These are phyloP conservation scores for Amphibolis antarctica DNA, from an alignment of 106 monocot species.

Conservation along the genomic window DNA sequence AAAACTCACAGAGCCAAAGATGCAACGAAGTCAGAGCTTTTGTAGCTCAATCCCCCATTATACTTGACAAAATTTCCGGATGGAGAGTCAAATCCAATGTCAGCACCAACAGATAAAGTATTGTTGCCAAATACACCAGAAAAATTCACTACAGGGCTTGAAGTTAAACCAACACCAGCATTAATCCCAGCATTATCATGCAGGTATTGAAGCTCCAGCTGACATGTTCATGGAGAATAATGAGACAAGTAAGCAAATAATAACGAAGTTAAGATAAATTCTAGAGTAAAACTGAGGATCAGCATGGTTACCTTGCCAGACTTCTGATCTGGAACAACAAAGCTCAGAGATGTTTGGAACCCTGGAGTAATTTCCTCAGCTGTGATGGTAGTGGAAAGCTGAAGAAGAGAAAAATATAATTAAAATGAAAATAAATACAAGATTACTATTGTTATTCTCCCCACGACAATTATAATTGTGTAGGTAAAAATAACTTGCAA, in stretches of 20 bases:
- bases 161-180: conserved; percentile 33
- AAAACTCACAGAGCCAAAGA: conserved; percentile 59
- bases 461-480: too few species aligned
- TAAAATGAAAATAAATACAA: too few species aligned
- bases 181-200: conserved; percentile 31
- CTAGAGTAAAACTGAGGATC: background rate
- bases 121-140: conserved; percentile 37
- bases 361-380: too few species aligned
- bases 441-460: too few species aligned
- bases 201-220: conserved; percentile 38
- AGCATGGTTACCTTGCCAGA: conserved; percentile 67
- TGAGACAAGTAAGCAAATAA: background rate
- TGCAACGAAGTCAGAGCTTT: conserved; percentile 53
- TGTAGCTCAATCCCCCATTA: conserved; percentile 61
- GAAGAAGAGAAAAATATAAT: background rate
- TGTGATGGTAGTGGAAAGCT: too few species aligned
- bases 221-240: background rate
- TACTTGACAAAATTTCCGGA: conserved; percentile 79
- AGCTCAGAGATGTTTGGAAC: conserved; percentile 26
- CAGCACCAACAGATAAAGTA: conserved; percentile 43
- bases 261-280: background rate
- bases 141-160: conserved; percentile 37
- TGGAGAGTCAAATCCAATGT: conserved; percentile 66
- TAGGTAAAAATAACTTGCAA: too few species aligned
- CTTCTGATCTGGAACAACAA: conserved; percentile 48